Conservation (phyloP, 2,329 filamentous ascomycete genomes). For the Aspergillus neotritici region DNA sequence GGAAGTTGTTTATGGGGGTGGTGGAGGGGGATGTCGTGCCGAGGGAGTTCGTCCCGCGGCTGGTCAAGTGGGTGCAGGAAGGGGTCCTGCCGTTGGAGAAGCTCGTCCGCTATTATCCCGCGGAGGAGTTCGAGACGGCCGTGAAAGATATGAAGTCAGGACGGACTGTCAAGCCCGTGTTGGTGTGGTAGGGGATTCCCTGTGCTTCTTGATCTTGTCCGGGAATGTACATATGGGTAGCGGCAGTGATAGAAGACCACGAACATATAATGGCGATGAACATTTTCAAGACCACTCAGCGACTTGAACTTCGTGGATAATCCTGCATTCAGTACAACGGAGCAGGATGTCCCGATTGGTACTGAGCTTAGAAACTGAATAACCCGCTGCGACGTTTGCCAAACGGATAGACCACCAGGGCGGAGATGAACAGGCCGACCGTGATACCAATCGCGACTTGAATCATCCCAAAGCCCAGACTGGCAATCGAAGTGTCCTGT, state of each 20-base stretch:
- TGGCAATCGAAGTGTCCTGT: slow-evolving; percentile 20
- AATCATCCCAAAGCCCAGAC: slow-evolving; percentile 38
- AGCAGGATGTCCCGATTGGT: no score
- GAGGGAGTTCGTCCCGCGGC: slow-evolving; percentile 38
- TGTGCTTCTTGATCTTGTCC: no score
- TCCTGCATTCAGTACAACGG: no score
- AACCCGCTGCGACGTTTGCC: slow-evolving; percentile 43
- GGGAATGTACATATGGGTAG: no score
- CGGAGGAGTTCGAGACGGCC: slow-evolving; percentile 22
- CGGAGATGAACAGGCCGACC: slow-evolving; percentile 43
- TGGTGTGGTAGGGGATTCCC: slow-evolving; percentile 20
- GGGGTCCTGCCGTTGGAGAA: slow-evolving; percentile 46
- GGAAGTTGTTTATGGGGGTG: slow-evolving; percentile 46
- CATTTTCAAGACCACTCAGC: no score
- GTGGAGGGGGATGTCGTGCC: slow-evolving; percentile 44
- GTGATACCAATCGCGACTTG: slow-evolving; percentile 45
- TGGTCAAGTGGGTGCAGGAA: slow-evolving; percentile 47
- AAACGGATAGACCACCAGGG: slow-evolving; percentile 43
- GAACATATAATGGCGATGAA: no score
- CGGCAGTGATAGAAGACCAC: no score
- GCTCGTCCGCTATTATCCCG: slow-evolving; percentile 42
- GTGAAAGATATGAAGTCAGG: slow-evolving; percentile 24
- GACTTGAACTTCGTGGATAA: no score
- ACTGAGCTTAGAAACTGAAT: slow-evolving; percentile 37
- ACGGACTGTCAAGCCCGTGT: slow-evolving; percentile 26